Evolutionary conservation across 1,139 yeast genomes (phyloP).

Genomic region (Saccharomyces pastorianus): DNA sequence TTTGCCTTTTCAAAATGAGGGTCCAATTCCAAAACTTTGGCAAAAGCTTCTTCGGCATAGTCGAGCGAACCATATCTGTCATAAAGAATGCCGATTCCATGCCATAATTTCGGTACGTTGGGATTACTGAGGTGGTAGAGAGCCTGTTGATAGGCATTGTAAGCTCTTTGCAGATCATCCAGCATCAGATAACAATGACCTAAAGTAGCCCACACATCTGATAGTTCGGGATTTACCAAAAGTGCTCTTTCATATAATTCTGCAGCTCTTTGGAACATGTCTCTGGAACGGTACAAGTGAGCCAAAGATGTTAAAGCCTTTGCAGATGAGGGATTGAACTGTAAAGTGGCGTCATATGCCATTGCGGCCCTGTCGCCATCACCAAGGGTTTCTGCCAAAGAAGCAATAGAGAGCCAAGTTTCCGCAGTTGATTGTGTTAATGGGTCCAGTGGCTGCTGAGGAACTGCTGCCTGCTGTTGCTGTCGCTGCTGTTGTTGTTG

Average conservation of each 20-base stretch:
- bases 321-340: conserved; percentile 79
- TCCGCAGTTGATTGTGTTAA: conserved; percentile 70
- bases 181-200: conserved; percentile 97
- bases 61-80: conserved; percentile 93
- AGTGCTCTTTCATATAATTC: conserved; percentile 86
- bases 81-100: conserved; percentile 92
- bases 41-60: conserved; percentile 97
- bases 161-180: conserved; percentile 91
- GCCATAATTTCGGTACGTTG: conserved; percentile 95
- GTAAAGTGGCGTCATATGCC: conserved; percentile 83
- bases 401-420: conserved; percentile 89
- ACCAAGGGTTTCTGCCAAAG: conserved; percentile 82
- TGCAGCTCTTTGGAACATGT: conserved; percentile 87
- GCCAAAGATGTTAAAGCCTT: conserved; percentile 82
- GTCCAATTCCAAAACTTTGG: conserved; percentile 88
- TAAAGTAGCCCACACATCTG: conserved; percentile 94
- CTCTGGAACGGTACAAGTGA: conserved; percentile 78
- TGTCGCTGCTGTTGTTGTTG: conserved; percentile 9
- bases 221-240: conserved; percentile 74
- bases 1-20: conserved; percentile 93
- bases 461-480: conserved; percentile 56
- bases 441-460: conserved; percentile 26
- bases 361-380: conserved; percentile 83
- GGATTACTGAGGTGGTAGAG: conserved; percentile 85
- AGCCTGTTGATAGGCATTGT: conserved; percentile 94